These are phyloP conservation scores for Xerocomus subilludens DNA, from an alignment of 1,284 basidiomycete species.

Conservation along the genomic window DNA sequence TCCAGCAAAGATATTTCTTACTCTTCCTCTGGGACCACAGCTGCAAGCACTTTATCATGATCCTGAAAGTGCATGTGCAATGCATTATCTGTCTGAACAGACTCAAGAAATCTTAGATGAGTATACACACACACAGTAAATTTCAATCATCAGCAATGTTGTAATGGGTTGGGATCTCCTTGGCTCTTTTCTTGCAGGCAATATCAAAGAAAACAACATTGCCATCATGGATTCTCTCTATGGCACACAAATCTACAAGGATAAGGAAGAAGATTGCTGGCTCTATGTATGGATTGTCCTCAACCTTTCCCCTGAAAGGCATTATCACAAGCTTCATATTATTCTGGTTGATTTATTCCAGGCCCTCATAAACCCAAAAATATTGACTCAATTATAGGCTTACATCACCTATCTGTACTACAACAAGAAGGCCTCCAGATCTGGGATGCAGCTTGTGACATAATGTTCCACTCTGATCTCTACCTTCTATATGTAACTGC, in stretches of 20 bases:
- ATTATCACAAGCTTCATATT: constrained; percentile 23
- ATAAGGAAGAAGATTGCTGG: background rate
- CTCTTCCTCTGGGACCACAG: constrained; percentile 24
- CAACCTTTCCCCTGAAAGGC: background rate
- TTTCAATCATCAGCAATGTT: background rate
- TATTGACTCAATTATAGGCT: constrained; percentile 21
- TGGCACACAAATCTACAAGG: background rate
- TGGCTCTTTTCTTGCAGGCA: background rate
- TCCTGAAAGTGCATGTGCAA: background rate
- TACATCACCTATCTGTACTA: constrained; percentile 15
- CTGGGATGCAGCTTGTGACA: constrained; percentile 10
- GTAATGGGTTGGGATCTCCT: background rate
- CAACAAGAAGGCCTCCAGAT: constrained; percentile 2
- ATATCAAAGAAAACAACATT: background rate
- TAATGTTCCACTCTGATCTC: background rate
- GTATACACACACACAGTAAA: too few relatives aligned
- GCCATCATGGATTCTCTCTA: background rate
- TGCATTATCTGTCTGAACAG: background rate
- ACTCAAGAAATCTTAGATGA: background rate
- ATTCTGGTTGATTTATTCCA: constrained; percentile 18
- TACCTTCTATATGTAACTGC: constrained; percentile 15
- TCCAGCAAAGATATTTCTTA: constrained; percentile 48
- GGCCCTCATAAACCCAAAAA: constrained; percentile 18
- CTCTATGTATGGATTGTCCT: constrained; percentile 28
- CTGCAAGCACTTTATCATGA: background rate